Base-by-base conservation (phyloP, 768 basidiomycete species). In the Boletus eberwhitei region DNA sequence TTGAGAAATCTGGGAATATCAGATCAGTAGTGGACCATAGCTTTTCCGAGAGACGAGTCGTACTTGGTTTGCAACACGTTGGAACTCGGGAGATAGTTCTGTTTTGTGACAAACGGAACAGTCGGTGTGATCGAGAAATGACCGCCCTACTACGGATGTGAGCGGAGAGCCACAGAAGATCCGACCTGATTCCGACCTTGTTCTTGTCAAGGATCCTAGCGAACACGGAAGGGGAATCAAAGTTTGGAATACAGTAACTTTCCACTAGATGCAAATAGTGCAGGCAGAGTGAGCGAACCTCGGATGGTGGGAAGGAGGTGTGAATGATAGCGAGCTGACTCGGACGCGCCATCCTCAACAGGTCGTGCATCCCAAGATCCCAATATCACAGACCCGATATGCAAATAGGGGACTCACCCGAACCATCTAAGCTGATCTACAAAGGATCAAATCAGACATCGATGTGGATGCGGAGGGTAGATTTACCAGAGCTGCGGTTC, bases 191-290 rank as follows among this genome's bases (percentile, higher is more conserved):
- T 16, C 57, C 16, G 35, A 76, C 80, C 71, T 90, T 91, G 69
- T 91, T 74, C 64, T 91, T 91, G 75, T 93, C 90, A 7, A 93
- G 78, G 61, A 93, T 90, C 8, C 93, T 83, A 8, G 93, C 93
- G 59, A 95, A 96, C 46, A 96, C 78, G 17, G 90, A 93, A 4
- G 94, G 94, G 2, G 92, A 94, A 71, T 97, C 94, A 67, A 97
- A 96, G 74, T 94, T 79, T 1, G 93, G 93, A 26, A 95, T 81
- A 63, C 94, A 97, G 70, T 93, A 94, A 58, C 88, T 90, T 70
- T 96, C 94, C 59, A 96, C 89, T 92, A 53, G 22, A 39, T 49
- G 34, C 12, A 42, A 26, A 47, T 13, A 31, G 21, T 12, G 21
- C 22, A 53, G 7, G 36, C 12, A 22, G 41, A 45, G 31, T 64